These are phyloP conservation scores for Volvox carteri DNA, from an alignment of 163 green algal genomes.

Conservation along the genomic window DNA sequence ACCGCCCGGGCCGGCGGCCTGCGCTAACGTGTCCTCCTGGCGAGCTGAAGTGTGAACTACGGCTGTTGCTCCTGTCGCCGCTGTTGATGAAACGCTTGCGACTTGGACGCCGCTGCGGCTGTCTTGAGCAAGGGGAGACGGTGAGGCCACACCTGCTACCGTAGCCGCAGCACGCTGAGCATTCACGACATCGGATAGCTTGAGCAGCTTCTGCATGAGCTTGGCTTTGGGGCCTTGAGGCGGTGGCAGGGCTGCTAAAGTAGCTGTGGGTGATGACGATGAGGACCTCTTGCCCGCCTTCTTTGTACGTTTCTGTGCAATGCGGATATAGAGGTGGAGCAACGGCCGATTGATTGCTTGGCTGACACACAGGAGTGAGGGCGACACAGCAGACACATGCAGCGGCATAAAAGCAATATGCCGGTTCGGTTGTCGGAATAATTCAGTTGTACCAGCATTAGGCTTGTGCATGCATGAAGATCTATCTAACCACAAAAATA, in stretches of 20 bases:
- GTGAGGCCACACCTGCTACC: no score
- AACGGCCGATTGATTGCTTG: no score
- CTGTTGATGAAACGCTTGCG: background rate
- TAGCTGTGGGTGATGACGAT: background rate
- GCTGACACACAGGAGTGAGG: no score
- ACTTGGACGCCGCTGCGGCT: background rate
- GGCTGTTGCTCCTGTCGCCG: background rate
- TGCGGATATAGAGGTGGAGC: no score
- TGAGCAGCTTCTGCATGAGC: constrained; percentile 44
- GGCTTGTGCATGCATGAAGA: no score
- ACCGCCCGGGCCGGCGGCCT: background rate
- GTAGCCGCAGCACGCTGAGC: constrained; percentile 9
- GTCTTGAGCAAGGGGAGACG: background rate
- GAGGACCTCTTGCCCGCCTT: background rate
- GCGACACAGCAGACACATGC: no score
- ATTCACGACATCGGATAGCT: constrained; percentile 20
- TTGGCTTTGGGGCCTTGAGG: constrained; percentile 40
- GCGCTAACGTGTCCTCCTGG: no score
- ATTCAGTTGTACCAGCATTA: no score
- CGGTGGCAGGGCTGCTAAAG: background rate
- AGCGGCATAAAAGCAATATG: no score
- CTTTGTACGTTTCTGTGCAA: no score
- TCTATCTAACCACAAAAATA: no score
- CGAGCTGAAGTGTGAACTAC: background rate
- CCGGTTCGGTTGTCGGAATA: no score